Conservation (phyloP, 73 alveolate genomes). For the Paramecium sonneborni region DNA sequence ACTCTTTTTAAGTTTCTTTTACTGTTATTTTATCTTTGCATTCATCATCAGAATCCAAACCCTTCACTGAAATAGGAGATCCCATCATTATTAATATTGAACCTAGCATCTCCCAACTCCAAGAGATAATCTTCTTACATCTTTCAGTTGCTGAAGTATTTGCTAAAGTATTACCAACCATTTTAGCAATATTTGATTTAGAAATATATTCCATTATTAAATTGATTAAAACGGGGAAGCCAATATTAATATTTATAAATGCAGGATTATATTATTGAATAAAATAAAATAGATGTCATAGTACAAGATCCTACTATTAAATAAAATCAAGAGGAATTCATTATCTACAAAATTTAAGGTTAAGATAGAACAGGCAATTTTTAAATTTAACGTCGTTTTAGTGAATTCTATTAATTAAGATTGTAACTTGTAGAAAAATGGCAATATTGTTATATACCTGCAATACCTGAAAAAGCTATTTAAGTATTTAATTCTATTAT, state of each 20-base stretch:
- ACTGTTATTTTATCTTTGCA: background rate
- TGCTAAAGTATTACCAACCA: background rate
- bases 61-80: background rate
- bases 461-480: background rate
- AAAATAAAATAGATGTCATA: background rate
- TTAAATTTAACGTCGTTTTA: background rate
- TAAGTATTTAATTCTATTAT: background rate
- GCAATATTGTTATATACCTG: conserved; percentile 2
- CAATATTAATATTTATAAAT: background rate
- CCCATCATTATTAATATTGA: conserved; percentile 37
- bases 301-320: background rate
- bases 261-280: background rate
- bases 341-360: background rate
- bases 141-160: background rate
- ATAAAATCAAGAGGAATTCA: background rate
- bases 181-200: background rate
- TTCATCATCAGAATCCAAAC: background rate
- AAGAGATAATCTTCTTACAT: background rate
- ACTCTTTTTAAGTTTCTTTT: conserved; percentile 14
- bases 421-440: background rate
- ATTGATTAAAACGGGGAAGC: background rate
- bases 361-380: background rate
- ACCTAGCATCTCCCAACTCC: conserved; percentile 61
- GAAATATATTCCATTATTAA: conserved; percentile 10
- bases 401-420: background rate